These are phyloP conservation scores for Xylaria sp. DNA, from an alignment of 2,329 filamentous ascomycete genomes.

Conservation along the genomic window DNA sequence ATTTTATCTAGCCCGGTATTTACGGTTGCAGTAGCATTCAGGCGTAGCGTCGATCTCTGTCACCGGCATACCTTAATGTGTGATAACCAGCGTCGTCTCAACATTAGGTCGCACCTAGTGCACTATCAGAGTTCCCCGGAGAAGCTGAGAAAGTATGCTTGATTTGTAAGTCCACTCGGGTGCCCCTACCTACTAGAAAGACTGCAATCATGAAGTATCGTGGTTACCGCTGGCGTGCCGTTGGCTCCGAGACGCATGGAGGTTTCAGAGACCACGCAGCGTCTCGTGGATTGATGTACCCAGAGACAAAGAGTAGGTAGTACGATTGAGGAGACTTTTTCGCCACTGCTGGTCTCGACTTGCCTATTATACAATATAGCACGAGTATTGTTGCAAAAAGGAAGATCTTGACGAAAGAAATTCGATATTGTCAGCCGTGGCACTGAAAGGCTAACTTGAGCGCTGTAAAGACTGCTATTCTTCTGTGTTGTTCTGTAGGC, in stretches of 20 bases:
- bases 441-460: background rate
- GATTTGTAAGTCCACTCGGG: constrained; percentile 2
- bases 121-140: constrained; percentile 4
- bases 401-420: background rate
- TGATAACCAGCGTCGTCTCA: background rate
- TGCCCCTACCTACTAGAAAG: background rate
- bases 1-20: constrained; percentile 1
- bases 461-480: background rate
- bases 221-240: background rate
- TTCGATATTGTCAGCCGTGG: background rate
- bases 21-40: constrained; percentile 15
- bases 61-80: constrained; percentile 8
- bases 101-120: constrained; percentile 5
- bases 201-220: background rate
- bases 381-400: background rate
- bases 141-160: constrained; percentile 3
- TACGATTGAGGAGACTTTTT: background rate
- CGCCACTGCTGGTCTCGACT: constrained; percentile 3
- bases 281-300: background rate
- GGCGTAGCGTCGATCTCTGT: constrained; percentile 10
- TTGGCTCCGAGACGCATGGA: constrained; percentile 1
- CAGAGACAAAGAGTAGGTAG: background rate
- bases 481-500: background rate
- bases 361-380: background rate
- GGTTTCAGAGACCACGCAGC: constrained; percentile 12